These are phyloP conservation scores for Arachis stenosperma DNA, from an alignment of 306 rosid species.

Conservation along the genomic window DNA sequence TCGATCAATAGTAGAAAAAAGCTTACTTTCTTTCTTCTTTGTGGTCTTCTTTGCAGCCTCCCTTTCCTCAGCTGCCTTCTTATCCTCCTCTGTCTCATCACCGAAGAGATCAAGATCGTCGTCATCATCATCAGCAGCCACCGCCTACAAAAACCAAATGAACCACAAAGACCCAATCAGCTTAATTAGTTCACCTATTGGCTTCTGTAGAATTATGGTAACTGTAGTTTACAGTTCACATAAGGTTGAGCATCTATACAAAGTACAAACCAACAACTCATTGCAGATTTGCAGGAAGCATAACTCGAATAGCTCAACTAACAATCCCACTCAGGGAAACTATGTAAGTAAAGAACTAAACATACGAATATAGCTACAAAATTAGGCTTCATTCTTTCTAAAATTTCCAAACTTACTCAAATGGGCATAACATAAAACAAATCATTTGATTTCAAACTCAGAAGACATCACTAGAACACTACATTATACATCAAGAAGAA, in stretches of 20 bases:
- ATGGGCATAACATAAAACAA: neutral
- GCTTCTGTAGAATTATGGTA: neutral
- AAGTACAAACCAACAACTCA: neutral
- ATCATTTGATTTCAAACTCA: neutral
- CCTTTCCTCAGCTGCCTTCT: conserved; percentile 84
- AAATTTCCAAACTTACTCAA: neutral
- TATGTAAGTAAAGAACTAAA: neutral
- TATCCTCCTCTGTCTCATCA: conserved; percentile 92
- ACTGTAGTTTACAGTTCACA: neutral
- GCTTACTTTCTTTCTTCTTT: conserved; percentile 92
- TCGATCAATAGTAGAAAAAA: neutral
- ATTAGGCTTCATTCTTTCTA: neutral
- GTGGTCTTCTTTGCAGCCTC: conserved; percentile 77
- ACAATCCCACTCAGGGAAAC: neutral
- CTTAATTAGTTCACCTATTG: neutral
- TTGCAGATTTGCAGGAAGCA: neutral
- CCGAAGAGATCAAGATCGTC: conserved; percentile 91
- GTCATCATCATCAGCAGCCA: conserved; percentile 57
- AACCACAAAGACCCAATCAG: conserved; percentile 14
- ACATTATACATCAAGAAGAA: neutral
- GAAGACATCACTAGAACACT: neutral
- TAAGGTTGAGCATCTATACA: neutral
- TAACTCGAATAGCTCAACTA: neutral
- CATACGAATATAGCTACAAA: neutral
- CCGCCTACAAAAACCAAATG: conserved; percentile 51